phyloP scores from a whole-genome alignment of 2,329 filamentous ascomycete genomes.

The Colletotrichum karsti region DNA sequence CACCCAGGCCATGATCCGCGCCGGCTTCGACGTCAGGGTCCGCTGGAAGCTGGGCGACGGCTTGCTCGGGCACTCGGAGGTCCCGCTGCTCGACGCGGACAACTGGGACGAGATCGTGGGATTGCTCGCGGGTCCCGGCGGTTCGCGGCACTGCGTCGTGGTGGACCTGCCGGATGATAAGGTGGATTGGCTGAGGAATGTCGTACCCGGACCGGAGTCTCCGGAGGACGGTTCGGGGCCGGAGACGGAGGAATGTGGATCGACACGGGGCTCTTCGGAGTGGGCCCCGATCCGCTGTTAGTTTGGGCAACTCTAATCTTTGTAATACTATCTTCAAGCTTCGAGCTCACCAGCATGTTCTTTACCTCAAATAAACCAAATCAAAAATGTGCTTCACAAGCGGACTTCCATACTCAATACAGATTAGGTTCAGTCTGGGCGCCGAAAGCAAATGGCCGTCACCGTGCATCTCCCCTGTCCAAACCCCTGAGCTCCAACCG shows the following conservation, averaged over 20 bases:
- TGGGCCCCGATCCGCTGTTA: no score
- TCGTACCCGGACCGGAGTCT: background rate
- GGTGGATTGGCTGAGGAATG: background rate
- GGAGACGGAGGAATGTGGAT: background rate
- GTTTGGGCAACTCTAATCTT: no score
- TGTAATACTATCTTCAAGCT: no score
- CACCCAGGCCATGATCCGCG: background rate
- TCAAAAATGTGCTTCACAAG: no score
- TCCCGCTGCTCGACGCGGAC: background rate
- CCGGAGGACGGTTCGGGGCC: background rate
- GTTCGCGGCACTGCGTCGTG: background rate
- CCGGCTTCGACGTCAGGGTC: background rate
- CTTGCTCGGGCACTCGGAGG: background rate
- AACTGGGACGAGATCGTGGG: background rate
- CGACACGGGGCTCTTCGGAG: background rate
- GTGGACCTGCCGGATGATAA: background rate
- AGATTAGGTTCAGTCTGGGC: background rate
- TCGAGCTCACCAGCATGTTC: no score
- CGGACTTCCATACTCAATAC: background rate
- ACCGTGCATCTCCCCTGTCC: slow-evolving; percentile 11
- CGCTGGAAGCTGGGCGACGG: background rate
- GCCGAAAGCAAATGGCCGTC: background rate
- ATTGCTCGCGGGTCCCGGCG: background rate
- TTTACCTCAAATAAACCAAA: no score
- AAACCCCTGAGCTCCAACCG: slow-evolving; percentile 7